Evolutionary conservation across 176 grass and related monocot species (phyloP).

Genomic region (Tuctoria greenei): DNA sequence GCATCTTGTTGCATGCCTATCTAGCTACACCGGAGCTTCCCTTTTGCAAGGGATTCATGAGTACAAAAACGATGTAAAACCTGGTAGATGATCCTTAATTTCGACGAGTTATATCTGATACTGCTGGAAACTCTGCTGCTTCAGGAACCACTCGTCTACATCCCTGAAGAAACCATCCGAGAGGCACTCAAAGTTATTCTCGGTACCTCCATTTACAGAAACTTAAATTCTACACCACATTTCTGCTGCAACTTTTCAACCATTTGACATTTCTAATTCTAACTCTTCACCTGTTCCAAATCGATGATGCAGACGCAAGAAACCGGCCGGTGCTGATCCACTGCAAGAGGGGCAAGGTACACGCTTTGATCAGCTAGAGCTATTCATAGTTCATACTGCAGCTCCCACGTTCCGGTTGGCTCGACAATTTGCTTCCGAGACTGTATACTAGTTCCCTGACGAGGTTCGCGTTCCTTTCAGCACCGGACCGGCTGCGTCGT

Average conservation of each 20-base stretch:
- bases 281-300: conserved; percentile 7
- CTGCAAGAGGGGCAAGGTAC: conserved; percentile 90
- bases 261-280: conserved; percentile 8
- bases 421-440: neutral
- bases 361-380: neutral
- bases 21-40: neutral
- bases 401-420: no score
- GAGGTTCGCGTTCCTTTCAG: conserved; percentile 40
- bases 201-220: conserved; percentile 37
- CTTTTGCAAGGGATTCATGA: no score
- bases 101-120: conserved; percentile 9
- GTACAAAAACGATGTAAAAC: neutral
- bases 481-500: conserved; percentile 89
- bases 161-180: conserved; percentile 71
- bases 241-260: neutral
- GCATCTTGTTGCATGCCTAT: neutral
- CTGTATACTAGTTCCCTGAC: neutral
- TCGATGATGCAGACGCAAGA: conserved; percentile 52
- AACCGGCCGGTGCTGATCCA: conserved; percentile 93
- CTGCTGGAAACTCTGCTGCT: conserved; percentile 4
- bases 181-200: conserved; percentile 86
- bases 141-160: conserved; percentile 67
- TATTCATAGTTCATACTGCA: neutral
- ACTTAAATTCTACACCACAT: neutral
- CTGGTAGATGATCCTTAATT: neutral